Base-by-base conservation (phyloP, 176 grass and related monocot genomes). In the Lolium rigidum region DNA sequence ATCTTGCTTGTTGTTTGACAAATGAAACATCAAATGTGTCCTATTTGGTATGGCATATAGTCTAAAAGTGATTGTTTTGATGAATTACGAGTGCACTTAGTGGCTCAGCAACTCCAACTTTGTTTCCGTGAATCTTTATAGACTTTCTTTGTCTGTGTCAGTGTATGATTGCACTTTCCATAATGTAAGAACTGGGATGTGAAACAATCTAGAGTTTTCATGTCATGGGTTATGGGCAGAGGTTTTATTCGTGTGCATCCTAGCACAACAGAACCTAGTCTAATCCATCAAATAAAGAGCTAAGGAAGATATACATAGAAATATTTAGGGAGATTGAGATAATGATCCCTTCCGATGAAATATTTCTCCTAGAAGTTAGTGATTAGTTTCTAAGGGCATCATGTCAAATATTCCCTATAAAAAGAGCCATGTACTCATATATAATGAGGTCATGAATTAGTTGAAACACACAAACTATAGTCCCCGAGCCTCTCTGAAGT, bases 1-100 rank as follows among this genome's bases (percentile, higher is more conserved):
- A 50, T 87, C 72, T 61, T 84, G 39, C 63, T 69, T 17, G 41
- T 44, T 60, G 12, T 82, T 82, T 9, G 6, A 61, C 44, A 72
- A 79, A 50, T 73, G 16, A 63, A 52, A 75, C 72, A 75, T 75
- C 9, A 75, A 80, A 79, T 66, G 11, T 83, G 66, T 63, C 47
- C 16, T 44, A 43, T 41, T 52, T 83, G 46, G 17, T 37, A 24
- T 48, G 74, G 47, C 73, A 57, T 76, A 77, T 72, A 25, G 2
- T 15, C 39, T 75, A 37, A 82, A 61, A 74, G 48, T 54, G 63
- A 15, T 7, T 46, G 24, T 41, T 52, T 26, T 77, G 63, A 76
- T 80, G 50, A 9, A 75, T 64, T 71, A 56, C 13, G 41, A 43
- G 31, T 48, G 15, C 31, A 66, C 55, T 60, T 56, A 44, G 49